Evolutionary conservation across 2,329 filamentous ascomycete species (phyloP), one percentile per base, ranked within the genome.

Genomic region (Aspergillus sp.): DNA sequence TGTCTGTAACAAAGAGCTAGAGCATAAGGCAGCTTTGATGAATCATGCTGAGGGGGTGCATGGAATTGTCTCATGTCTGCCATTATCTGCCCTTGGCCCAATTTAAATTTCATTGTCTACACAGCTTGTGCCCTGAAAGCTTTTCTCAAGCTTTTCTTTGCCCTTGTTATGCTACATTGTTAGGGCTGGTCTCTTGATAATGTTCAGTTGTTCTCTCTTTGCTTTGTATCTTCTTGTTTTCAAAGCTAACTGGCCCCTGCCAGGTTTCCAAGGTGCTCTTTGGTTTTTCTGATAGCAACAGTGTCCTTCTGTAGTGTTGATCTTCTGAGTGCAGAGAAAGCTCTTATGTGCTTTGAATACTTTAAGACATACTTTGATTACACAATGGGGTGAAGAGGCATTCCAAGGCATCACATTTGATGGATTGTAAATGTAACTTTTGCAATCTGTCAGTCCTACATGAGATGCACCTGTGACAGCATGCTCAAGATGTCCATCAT

Each of bases 361-460:
- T 36, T 42, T 27, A 55, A 56, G 42, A 39, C 43, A 51, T 57
- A 54, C 39, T 49, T 47, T 29, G 44, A 57, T 43, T 45, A n/a
- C n/a, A 53, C 49, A 51, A 55, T 51, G 33, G 49, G 41, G 49
- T 58, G 42, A 53, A 43, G 46, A 52, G 51, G 46, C 45, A 58
- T 50, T 58, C 57, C 38, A 53, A 41, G 49, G 44, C 19, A 43
- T 54, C 45, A 41, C 32, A 58, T 46, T 48, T 57, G 30, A 51
- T 43, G 38, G 49, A 58, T 47, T 41, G 42, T 7, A 49, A 29
- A 48, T 55, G 43, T 47, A 58, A 56, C 44, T 56, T 52, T 47
- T 58, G 48, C 41, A 46, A 54, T 46, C 39, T 51, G n/a, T 51
- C 43, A 10, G 26, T 57, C 28, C 30, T 50, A 29, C 39, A 57